Conservation (phyloP, 148 eudicot species). For the Rhododendron williamsianum region DNA sequence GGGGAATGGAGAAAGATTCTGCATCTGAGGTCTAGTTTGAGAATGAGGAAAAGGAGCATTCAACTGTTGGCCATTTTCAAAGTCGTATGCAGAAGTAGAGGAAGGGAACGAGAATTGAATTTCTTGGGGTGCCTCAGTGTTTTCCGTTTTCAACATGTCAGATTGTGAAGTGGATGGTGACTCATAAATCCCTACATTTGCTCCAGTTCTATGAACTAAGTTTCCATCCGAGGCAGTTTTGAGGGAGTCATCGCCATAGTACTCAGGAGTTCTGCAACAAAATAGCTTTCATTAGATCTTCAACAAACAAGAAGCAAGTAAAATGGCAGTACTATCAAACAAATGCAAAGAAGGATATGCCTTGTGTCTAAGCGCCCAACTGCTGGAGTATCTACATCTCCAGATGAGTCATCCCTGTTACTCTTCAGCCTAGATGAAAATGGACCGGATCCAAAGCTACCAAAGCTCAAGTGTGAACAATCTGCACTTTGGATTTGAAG, state of each 20-base stretch:
- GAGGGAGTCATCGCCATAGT: conserved; percentile 69
- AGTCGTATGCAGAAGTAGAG: conserved; percentile 57
- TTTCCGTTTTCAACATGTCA: conserved; percentile 59
- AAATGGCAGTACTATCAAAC: not conserved
- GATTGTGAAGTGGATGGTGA: conserved; percentile 58
- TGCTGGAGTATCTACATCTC: conserved; percentile 44
- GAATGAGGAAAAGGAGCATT: not conserved
- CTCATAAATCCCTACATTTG: conserved; percentile 49
- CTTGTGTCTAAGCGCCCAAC: conserved; percentile 58
- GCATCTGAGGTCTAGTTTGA: conserved; percentile 56
- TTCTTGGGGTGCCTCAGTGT: conserved; percentile 43
- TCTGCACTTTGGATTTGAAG: conserved; percentile 70
- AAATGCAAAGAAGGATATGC: conserved; percentile 26
- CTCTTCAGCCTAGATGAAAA: conserved; percentile 37
- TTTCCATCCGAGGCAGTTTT: conserved; percentile 51
- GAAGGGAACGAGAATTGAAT: conserved; percentile 71
- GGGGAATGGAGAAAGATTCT: conserved; percentile 58
- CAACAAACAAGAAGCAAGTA: not conserved
- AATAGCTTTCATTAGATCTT: conserved; percentile 1
- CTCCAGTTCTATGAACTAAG: conserved; percentile 50
- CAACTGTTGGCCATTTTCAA: conserved; percentile 59
- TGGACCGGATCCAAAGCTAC: conserved; percentile 73
- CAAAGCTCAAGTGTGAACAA: conserved; percentile 93
- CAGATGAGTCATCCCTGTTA: conserved; percentile 45
- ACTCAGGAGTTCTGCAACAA: conserved; percentile 63